Base-by-base conservation (phyloP, 2,329 filamentous ascomycete species). In the Xylaria sp. region DNA sequence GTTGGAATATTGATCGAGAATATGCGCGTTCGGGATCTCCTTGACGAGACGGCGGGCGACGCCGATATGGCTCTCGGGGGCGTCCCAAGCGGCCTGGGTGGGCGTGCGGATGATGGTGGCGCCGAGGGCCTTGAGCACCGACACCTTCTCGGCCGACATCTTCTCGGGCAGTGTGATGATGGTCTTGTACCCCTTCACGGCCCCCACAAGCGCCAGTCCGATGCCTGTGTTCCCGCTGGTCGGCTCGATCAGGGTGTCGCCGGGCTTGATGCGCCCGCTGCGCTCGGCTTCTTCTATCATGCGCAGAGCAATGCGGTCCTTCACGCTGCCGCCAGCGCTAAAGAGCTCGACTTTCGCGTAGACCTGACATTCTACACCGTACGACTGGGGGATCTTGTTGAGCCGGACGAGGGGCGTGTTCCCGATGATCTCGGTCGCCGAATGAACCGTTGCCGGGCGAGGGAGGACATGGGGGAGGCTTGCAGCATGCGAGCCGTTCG, bases 121-220 rank as follows among this genome's bases (percentile, higher is more conserved):
- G 73, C 95, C 95, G 62, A 99, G 88, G 37, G 96, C 95, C 76
- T 94, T 92, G 71, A 99, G 87, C 34, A 99, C 96, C 1, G 95
- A 92, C 48, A 99, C 96, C 83, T 99, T 99, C 83, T 99, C 96
- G 57, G 94, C 92, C 1, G 94, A 98, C 96, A 99, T 99, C 87
- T 99, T 99, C 84, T 99, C 96, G 61, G 96, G 96, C 55, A 99
- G 89, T 12, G 96, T 99, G 81, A 99, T 99, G 83, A 99, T 98
- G 50, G 94, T 97, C 83, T 95, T 95, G 87, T 98, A 99, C 74
- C 94, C 95, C 85, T 98, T 98, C 78, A 99, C 92, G 18, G 96
- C 96, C 67, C 90, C 95, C 20, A 98, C 95, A 41, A 99, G 89
- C 34, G 96, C 96, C 50, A 99, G 87, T 25, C 96, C 96, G 74